Conservation (phyloP, 805 yeast genomes). For the Ogataea methanolica region DNA sequence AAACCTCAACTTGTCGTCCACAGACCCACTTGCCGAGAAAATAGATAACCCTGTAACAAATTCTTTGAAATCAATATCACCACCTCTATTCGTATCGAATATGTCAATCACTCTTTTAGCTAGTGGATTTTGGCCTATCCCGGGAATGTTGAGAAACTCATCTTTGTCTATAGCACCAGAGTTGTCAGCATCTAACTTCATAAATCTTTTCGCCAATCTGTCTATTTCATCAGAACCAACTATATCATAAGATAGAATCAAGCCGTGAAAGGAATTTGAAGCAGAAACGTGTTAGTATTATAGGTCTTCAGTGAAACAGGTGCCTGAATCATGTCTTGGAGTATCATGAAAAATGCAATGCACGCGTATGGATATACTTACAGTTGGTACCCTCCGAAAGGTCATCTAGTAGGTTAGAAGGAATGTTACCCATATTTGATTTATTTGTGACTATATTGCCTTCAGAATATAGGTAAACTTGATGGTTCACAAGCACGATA, state of each 20-base stretch:
- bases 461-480: too few species aligned
- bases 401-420: conserved; percentile 49
- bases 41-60: conserved; percentile 68
- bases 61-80: conserved; percentile 93
- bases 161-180: conserved; percentile 87
- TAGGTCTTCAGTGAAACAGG: too few species aligned
- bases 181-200: conserved; percentile 91
- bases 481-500: too few species aligned
- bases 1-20: conserved; percentile 77
- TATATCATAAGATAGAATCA: conserved; percentile 14
- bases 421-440: conserved; percentile 31
- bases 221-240: conserved; percentile 90
- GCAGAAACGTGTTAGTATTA: not conserved
- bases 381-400: conserved; percentile 79
- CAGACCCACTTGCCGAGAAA: conserved; percentile 78
- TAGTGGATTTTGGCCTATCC: conserved; percentile 84
- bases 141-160: conserved; percentile 91
- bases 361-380: conserved; percentile 26
- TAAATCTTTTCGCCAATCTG: conserved; percentile 83
- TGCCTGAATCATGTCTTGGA: too few species aligned
- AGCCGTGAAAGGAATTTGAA: not conserved
- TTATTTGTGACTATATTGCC: too few species aligned
- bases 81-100: conserved; percentile 89
- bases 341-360: too few species aligned
- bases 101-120: conserved; percentile 89